Conservation (phyloP, 345 rosid species). For the Anastatica hierochuntica region DNA sequence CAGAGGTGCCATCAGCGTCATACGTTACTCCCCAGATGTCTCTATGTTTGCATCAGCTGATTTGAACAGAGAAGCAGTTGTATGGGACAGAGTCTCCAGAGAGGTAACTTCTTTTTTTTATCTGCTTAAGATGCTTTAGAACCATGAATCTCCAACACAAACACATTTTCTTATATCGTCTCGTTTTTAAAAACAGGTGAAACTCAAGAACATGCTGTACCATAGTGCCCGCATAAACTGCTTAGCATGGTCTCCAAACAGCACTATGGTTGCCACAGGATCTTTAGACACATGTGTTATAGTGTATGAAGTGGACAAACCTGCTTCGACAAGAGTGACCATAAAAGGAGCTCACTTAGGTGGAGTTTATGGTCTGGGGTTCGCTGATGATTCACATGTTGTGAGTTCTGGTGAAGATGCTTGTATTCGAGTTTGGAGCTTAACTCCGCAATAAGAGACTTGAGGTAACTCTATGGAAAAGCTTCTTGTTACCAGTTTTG, state of each 20-base stretch:
- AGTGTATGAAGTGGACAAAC: constrained; percentile 66
- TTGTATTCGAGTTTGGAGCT: constrained; percentile 67
- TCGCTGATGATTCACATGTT: constrained; percentile 45
- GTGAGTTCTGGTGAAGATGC: constrained; percentile 97
- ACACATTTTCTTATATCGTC: background rate
- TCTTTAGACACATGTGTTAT: constrained; percentile 78
- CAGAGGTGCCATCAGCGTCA: constrained; percentile 77
- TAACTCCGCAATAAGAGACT: constrained; percentile 26
- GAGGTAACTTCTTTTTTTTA: constrained; percentile 41
- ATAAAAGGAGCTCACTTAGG: constrained; percentile 85
- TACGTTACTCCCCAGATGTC: constrained; percentile 76
- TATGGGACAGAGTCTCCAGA: constrained; percentile 72
- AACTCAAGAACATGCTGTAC: constrained; percentile 78
- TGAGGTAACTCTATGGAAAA: constrained; percentile 6
- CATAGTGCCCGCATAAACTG: constrained; percentile 84
- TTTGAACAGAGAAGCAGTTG: constrained; percentile 77
- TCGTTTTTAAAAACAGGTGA: constrained; percentile 36
- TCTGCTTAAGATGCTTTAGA: background rate
- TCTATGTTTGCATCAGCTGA: constrained; percentile 96
- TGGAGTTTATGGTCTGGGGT: constrained; percentile 80
- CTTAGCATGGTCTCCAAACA: constrained; percentile 85
- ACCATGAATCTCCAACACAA: background rate
- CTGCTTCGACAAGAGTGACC: constrained; percentile 57
- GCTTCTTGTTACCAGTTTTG: constrained; percentile 7
- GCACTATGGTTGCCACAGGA: constrained; percentile 68